Conservation (phyloP, 2,329 filamentous ascomycete species). For the Pseudocercospora pini-densiflorae region DNA sequence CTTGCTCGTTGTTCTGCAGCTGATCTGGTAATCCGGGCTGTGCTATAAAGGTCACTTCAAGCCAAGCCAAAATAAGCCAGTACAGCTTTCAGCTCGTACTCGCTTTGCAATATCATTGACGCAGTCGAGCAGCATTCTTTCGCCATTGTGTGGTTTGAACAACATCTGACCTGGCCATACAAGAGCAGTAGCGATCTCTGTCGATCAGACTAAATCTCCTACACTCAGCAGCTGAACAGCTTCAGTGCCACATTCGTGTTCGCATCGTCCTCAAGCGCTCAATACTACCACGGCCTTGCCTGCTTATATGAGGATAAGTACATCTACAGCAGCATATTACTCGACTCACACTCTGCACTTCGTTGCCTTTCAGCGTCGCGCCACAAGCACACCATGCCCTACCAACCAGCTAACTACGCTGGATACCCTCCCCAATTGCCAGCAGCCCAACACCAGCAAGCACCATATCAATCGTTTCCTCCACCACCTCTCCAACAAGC, state of each 20-base stretch:
- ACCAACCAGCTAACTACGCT: not conserved
- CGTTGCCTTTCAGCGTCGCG: not conserved
- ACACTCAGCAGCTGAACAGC: not conserved
- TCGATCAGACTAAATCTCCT: not conserved
- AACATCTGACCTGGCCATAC: no score
- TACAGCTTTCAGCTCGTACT: not conserved
- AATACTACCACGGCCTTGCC: not conserved
- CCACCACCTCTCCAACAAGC: not conserved
- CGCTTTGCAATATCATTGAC: not conserved
- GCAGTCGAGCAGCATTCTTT: not conserved
- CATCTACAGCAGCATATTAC: not conserved
- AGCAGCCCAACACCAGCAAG: not conserved
- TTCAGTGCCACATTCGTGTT: not conserved
- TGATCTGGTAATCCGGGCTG: no score
- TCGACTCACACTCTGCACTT: not conserved
- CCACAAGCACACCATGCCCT: not conserved
- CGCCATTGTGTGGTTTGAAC: no score
- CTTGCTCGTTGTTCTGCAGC: no score
- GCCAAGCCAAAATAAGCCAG: not conserved
- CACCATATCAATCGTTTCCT: not conserved
- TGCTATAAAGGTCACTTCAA: no score
- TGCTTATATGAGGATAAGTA: not conserved
- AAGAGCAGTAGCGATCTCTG: no score
- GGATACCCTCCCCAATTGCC: conserved; percentile 11
- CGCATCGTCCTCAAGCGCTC: not conserved